Percentiles rank a stretch among this genome's conserved stretches.
Evolutionary conservation across 108 stramenopile genomes (phyloP).

Genomic region (Heterococcus sp.): DNA sequence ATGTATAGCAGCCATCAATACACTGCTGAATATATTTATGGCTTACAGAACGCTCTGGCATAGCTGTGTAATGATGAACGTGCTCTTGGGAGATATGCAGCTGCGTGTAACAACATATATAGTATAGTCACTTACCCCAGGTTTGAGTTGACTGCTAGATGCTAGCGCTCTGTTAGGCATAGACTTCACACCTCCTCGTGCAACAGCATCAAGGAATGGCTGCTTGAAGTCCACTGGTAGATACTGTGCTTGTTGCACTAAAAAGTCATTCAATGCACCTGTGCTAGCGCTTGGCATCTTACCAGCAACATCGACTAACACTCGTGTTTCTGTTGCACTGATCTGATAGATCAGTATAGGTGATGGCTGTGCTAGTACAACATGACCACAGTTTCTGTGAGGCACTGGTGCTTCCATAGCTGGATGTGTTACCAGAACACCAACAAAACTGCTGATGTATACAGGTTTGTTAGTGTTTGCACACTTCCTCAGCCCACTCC

Average conservation of each 20-base stretch:
- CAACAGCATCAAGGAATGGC: conserved; percentile 44
- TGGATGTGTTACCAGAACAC: conserved; percentile 47
- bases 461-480: conserved; percentile 27
- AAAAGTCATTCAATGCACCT: conserved; percentile 14
- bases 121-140: background rate
- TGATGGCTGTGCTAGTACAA: conserved; percentile 49
- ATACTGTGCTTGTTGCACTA: conserved; percentile 37
- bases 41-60: no score
- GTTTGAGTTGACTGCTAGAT: conserved; percentile 8
- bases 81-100: no score
- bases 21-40: no score
- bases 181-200: conserved; percentile 43
- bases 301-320: conserved; percentile 50
- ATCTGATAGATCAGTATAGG: conserved; percentile 59
- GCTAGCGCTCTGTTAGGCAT: conserved; percentile 47
- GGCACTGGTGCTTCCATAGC: conserved; percentile 45
- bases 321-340: conserved; percentile 49
- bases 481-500: conserved; percentile 33
- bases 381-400: conserved; percentile 52
- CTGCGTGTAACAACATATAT: background rate
- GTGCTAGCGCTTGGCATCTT: conserved; percentile 36
- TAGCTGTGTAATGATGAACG: no score
- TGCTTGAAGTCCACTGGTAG: conserved; percentile 34
- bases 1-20: no score
- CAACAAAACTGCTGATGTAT: conserved; percentile 46